phyloP scores from a whole-genome alignment of 2,329 filamentous ascomycete species.

The Pseudogymnoascus sp. region DNA sequence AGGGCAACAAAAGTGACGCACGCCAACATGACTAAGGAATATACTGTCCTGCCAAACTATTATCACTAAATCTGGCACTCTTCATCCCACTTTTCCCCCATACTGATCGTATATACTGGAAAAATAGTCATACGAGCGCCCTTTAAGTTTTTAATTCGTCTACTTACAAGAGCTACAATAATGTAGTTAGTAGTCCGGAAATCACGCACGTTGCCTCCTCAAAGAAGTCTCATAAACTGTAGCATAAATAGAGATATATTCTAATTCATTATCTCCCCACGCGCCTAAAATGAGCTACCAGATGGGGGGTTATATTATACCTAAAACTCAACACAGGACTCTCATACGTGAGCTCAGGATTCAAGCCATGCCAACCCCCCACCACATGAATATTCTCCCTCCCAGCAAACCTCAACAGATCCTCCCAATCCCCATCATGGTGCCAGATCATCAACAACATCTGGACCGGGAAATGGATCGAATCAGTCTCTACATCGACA shows the following conservation, averaged over 20 bases:
- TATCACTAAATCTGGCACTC: background rate
- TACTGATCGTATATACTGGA: background rate
- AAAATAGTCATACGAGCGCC: background rate
- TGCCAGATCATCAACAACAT: background rate
- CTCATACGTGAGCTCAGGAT: too few species aligned
- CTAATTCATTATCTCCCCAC: too few species aligned
- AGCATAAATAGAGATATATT: background rate
- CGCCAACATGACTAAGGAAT: too few species aligned
- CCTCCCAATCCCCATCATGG: background rate
- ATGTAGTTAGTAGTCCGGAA: background rate
- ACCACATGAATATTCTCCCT: background rate
- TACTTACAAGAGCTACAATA: background rate
- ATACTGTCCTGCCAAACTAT: background rate
- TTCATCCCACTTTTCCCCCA: background rate
- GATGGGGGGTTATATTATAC: background rate
- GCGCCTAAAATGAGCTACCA: too few species aligned
- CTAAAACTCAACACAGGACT: background rate
- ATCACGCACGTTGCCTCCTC: background rate
- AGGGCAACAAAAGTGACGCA: too few species aligned
- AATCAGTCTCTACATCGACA: background rate
- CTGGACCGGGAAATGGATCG: background rate
- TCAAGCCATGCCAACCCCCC: background rate
- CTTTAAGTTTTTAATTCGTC: background rate
- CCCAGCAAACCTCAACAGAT: background rate
- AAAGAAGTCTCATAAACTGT: background rate